Base-by-base conservation (phyloP, 108 stramenopile genomes). In the Cyclotella distinguenda region DNA sequence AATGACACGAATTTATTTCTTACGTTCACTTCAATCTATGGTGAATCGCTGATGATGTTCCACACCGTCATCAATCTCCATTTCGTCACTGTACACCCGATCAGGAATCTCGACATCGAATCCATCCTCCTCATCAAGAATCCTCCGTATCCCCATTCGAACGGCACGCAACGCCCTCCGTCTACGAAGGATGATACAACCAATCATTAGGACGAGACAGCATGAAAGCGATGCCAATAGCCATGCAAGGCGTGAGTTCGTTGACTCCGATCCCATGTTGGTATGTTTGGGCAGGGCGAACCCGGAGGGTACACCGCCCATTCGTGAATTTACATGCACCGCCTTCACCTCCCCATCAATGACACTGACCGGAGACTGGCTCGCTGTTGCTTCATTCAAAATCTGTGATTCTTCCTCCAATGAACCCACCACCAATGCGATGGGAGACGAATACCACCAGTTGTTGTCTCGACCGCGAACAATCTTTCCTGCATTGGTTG, bases 401-500 rank as follows among this genome's bases (percentile, higher is more conserved):
- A 70, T 0, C 21, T 61, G 31, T 16, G 33, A 22, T 36, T 57
- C 50, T 13, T 52, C 64, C 35, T 48, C 44, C 1, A 33, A 6
- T 11, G 67, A 31, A 6, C 78, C 78, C 28, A 73, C 36, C 21
- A 74, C 25, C 9, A 79, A 13, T 11, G 66, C 57, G 16, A 79
- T 52, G 36, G 72, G 78, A 26, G 60, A 31, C 10, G 76, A 70
- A 54, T 77, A 77, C 76, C 76, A 77, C 76, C 76, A 77, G 42
- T 47, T 45, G 18, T 77, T 53, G n/a, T 53, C 43, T 11, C 64
- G 56, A 15, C 76, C 76, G 13, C 46, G 68, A 44, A 79, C 59
- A 23, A 64, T 48, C 35, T 79, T 75, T 11, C 78, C 78, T 3
- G 57, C 73, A 45, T 74, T 75, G 6, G 68, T 57, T 21, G 72